Evolutionary conservation across 257 asterid genomes (phyloP), one percentile per base, ranked within the genome.

Genomic region (Jaltomata sinuosa): DNA sequence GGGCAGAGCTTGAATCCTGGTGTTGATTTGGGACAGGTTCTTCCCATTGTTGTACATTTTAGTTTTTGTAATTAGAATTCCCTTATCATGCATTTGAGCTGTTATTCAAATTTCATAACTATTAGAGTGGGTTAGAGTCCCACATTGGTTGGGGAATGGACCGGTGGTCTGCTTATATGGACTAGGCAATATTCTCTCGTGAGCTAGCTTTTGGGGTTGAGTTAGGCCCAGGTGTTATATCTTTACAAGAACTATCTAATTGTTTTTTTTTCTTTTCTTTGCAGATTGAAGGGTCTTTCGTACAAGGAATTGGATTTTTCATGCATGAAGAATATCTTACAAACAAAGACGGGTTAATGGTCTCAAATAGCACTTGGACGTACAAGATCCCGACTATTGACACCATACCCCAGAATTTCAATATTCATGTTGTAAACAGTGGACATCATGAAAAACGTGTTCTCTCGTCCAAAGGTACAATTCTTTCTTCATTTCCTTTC

Each of bases 1-100:
- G 98, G 98, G 22, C 98, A 91, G 90, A 94, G 98, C 92, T 65
- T 94, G 92, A 94, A 94, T 53, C 91, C 97, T 6, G 97, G 95
- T 27, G 90, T 92, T 38, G 98, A 94, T 88, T 79, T 94, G 89
- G 98, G 97, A 84, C 97, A 94, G 97, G 97, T 91, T 85, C 38
- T 62, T 62, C 0, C 69, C 69, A 25, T 62, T 19, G 27, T 61
- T 1, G 3, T 14, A 61, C 22, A 38, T 38, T 38, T 38, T 38
- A 38, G 42, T 38, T 54, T 54, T 54, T 54, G 61, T 54, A 54
- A 54, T 25, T 54, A 54, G 61, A 22, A 57, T n/a, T 57, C 5
- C 0, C 65, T 57, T 57, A n/a, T 57, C 31, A n/a, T 57, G 31
- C 65, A 57, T 16, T 57, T 18, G 0, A 62, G 29, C 36, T 8